Evolutionary conservation across 305 asterid genomes (phyloP).

Genomic region (Fraxinus sp.): DNA sequence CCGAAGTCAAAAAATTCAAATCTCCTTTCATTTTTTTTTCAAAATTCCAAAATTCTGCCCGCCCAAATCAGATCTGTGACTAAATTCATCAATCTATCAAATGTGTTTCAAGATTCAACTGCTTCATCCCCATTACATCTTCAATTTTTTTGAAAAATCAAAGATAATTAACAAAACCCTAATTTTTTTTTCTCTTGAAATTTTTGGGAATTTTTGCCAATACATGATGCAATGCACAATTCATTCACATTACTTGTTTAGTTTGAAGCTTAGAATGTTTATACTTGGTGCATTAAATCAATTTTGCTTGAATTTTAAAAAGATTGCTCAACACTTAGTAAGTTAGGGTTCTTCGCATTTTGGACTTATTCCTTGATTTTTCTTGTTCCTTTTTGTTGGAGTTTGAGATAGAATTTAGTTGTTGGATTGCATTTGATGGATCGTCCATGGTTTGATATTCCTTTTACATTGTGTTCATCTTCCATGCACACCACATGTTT

Average conservation of each 20-base stretch:
- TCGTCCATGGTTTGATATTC: not conserved
- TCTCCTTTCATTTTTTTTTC: not conserved
- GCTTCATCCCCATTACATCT: not conserved
- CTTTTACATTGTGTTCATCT: not conserved
- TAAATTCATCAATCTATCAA: not conserved
- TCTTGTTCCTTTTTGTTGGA: not conserved
- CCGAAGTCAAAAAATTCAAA: not conserved
- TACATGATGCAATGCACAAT: not conserved
- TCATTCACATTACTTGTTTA: not conserved
- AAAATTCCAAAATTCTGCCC: not conserved
- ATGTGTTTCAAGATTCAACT: not conserved
- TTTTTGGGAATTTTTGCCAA: not conserved
- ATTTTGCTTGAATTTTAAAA: too few relatives aligned
- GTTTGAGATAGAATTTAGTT: too few relatives aligned
- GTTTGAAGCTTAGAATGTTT: not conserved
- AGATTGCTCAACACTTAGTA: not conserved
- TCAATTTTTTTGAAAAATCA: not conserved
- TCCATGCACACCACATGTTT: not conserved
- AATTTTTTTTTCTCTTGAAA: not conserved
- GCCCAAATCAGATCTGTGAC: not conserved
- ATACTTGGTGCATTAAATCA: not conserved
- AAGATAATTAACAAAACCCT: not conserved
- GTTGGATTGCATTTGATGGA: not conserved
- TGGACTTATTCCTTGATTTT: not conserved
- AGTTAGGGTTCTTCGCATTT: not conserved